phyloP scores from a whole-genome alignment of 345 rosid genomes.

The Pistacia integerrima region DNA sequence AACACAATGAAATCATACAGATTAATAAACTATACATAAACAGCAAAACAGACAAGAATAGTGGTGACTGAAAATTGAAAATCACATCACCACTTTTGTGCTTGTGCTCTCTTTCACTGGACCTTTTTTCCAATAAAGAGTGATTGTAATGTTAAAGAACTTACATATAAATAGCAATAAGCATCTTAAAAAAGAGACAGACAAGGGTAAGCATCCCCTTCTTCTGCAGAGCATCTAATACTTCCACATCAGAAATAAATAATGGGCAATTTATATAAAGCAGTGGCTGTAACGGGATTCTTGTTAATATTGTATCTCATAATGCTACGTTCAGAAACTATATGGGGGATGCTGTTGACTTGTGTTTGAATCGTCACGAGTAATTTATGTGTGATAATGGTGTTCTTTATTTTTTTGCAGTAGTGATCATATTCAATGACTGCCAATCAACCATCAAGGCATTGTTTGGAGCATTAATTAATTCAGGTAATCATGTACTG shows the following conservation, averaged over 20 bases:
- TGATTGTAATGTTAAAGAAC: too few relatives aligned
- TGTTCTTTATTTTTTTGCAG: background rate
- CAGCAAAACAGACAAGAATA: background rate
- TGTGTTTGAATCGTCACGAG: background rate
- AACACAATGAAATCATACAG: conserved; percentile 3
- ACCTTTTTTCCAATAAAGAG: background rate
- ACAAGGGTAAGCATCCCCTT: conserved; percentile 13
- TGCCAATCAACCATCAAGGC: too few relatives aligned
- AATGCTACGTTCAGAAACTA: too few relatives aligned
- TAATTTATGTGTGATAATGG: background rate
- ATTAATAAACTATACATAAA: background rate
- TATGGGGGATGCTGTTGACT: background rate
- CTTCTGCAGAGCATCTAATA: conserved; percentile 22
- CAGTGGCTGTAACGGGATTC: conserved; percentile 9
- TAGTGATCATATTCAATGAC: background rate
- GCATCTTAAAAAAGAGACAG: conserved; percentile 19
- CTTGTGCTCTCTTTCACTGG: background rate
- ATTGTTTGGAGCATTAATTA: too few relatives aligned
- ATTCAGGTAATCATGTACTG: too few relatives aligned
- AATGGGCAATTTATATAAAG: too few relatives aligned
- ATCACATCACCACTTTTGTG: conserved; percentile 6
- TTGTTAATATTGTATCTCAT: background rate
- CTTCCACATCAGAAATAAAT: background rate
- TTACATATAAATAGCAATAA: background rate
- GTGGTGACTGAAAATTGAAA: background rate